These are phyloP conservation scores for Solanum raphanifolium DNA, from an alignment of 257 asterid species.

Conservation along the genomic window DNA sequence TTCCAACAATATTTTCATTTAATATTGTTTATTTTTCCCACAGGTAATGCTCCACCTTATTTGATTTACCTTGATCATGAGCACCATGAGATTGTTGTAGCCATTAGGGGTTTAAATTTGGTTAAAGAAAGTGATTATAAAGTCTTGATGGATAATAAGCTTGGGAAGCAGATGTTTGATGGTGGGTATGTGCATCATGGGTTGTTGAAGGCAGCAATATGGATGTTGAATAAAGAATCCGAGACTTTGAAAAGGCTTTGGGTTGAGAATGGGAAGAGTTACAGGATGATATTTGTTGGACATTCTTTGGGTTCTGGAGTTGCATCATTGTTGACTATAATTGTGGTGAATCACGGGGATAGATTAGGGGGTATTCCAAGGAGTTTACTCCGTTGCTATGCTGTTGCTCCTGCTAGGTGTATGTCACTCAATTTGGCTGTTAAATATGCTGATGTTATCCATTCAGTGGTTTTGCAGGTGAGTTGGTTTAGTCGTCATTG, in stretches of 20 bases:
- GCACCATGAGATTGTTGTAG: slow-evolving; percentile 60
- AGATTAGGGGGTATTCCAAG: slow-evolving; percentile 69
- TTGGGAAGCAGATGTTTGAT: slow-evolving; percentile 91
- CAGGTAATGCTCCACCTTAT: slow-evolving; percentile 84
- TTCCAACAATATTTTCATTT: not conserved
- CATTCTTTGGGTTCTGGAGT: slow-evolving; percentile 97
- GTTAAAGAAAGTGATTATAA: slow-evolving; percentile 69
- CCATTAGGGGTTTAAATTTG: slow-evolving; percentile 74
- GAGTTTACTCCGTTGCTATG: slow-evolving; percentile 56
- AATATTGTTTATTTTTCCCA: not conserved
- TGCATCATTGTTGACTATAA: slow-evolving; percentile 57
- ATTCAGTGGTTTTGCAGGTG: slow-evolving; percentile 87
- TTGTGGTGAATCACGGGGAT: slow-evolving; percentile 69
- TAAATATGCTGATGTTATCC: slow-evolving; percentile 75
- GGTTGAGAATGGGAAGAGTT: slow-evolving; percentile 65
- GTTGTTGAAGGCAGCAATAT: slow-evolving; percentile 69
- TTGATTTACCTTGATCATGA: slow-evolving; percentile 70
- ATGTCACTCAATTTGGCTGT: slow-evolving; percentile 96
- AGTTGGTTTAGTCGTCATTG: not conserved
- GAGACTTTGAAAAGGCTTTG: slow-evolving; percentile 53
- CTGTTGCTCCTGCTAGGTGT: slow-evolving; percentile 91
- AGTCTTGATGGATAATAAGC: slow-evolving; percentile 57
- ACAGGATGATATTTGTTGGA: slow-evolving; percentile 75
- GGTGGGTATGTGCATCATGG: slow-evolving; percentile 96
- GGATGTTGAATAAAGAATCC: slow-evolving; percentile 67